Conservation (phyloP, 192 early-diverging fungal species). For the Coemansia sp. region DNA sequence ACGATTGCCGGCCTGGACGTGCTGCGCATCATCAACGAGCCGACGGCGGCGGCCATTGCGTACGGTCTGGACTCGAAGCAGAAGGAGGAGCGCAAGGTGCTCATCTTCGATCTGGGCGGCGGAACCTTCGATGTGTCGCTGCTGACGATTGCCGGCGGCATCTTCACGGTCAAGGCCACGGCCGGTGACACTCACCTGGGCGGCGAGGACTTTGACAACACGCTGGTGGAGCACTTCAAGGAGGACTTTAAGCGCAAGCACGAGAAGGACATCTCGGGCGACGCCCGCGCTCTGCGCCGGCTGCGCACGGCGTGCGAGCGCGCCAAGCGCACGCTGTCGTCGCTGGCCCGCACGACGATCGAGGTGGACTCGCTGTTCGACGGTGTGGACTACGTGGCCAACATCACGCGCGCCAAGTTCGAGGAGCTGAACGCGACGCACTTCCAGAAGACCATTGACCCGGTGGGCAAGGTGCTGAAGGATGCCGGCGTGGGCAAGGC, state of each 20-base stretch:
- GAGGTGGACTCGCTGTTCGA: slow-evolving; percentile 75
- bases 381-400: slow-evolving; percentile 68
- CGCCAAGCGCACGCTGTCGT: slow-evolving; percentile 74
- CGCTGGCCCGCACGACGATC: slow-evolving; percentile 64
- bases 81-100: slow-evolving; percentile 67
- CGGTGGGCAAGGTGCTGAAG: slow-evolving; percentile 67
- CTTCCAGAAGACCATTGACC: slow-evolving; percentile 69
- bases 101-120: slow-evolving; percentile 82
- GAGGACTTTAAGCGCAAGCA: slow-evolving; percentile 66
- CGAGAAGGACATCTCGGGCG: slow-evolving; percentile 65
- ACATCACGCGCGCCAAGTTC: slow-evolving; percentile 77
- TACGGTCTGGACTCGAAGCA: slow-evolving; percentile 79
- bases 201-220: slow-evolving; percentile 79
- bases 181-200: slow-evolving; percentile 81
- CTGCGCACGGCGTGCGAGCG: slow-evolving; percentile 72
- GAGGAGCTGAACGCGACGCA: slow-evolving; percentile 66
- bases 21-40: slow-evolving; percentile 89
- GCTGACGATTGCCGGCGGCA: slow-evolving; percentile 67
- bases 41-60: slow-evolving; percentile 83
- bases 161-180: slow-evolving; percentile 78
- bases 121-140: slow-evolving; percentile 87
- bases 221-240: slow-evolving; percentile 55
- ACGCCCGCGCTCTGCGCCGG: slow-evolving; percentile 69
- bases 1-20: slow-evolving; percentile 80
- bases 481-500: slow-evolving; percentile 75